A percentile compares a stretch with the other conserved stretches of the same genome.
Evolutionary conservation across 805 yeast genomes (phyloP).

Genomic region (Ogataea naganishii): DNA sequence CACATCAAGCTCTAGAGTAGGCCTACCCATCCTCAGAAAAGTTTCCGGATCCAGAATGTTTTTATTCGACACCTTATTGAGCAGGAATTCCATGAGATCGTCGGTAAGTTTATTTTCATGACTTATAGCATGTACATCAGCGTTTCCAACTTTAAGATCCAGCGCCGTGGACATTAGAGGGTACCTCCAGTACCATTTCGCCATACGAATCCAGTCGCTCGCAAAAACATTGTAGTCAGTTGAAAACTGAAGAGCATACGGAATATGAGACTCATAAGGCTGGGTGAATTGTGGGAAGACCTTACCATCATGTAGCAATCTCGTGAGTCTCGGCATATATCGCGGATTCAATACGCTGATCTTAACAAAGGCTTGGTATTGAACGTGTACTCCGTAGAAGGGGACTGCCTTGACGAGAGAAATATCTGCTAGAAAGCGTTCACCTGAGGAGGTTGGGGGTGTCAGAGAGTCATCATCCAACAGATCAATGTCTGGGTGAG

Average conservation of each 20-base stretch:
- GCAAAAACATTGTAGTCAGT: constrained; percentile 81
- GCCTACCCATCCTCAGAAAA: constrained; percentile 49
- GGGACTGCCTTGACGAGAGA: constrained; percentile 67
- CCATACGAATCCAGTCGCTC: constrained; percentile 63
- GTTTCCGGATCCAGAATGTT: constrained; percentile 21
- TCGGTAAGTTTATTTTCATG: constrained; percentile 20
- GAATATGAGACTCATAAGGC: constrained; percentile 75
- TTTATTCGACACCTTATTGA: constrained; percentile 9
- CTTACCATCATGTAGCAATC: constrained; percentile 35
- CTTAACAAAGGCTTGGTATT: constrained; percentile 58
- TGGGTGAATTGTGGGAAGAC: constrained; percentile 31
- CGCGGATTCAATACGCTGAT: constrained; percentile 59
- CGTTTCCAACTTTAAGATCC: constrained; percentile 8
- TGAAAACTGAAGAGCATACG: constrained; percentile 66
- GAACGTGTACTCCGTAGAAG: constrained; percentile 75
- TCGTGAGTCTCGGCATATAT: constrained; percentile 43
- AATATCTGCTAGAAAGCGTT: constrained; percentile 46
- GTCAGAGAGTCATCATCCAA: constrained; percentile 9
- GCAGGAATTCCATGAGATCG: constrained; percentile 24
- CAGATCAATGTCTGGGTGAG: constrained; percentile 8
- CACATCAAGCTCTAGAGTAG: constrained; percentile 66
- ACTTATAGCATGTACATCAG: constrained; percentile 4
- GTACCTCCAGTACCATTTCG: constrained; percentile 40
- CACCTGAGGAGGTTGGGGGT: constrained; percentile 3
- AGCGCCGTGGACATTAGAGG: too few species aligned